phyloP scores from a whole-genome alignment of 768 basidiomycete species.

The Amylocystis lapponica region DNA sequence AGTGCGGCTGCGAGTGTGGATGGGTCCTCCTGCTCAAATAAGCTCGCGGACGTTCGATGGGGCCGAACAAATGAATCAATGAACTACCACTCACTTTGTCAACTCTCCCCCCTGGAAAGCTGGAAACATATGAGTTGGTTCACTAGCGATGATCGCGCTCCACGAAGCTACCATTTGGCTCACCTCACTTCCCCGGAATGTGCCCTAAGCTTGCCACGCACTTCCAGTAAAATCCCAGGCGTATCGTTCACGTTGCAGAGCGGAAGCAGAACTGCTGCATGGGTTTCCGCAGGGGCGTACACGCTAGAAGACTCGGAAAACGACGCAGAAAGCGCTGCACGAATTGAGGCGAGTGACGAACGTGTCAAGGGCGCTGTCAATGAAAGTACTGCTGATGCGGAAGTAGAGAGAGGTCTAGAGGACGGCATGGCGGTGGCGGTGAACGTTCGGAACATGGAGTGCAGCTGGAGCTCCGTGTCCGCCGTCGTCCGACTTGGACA shows the following conservation, averaged over 20 bases:
- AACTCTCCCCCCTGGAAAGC: conserved; percentile 71
- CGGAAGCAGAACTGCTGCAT: conserved; percentile 72
- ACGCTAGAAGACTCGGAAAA: conserved; percentile 11
- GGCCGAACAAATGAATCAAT: conserved; percentile 5
- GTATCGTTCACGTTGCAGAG: conserved; percentile 66
- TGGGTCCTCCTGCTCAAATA: too few relatives aligned
- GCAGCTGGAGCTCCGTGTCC: too few relatives aligned
- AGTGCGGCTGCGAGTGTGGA: conserved; percentile 55
- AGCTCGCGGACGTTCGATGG: too few relatives aligned
- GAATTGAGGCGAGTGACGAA: conserved; percentile 27
- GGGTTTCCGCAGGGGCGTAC: conserved; percentile 26
- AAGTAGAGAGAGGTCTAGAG: conserved; percentile 21
- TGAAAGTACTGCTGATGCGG: too few relatives aligned
- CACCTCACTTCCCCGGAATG: conserved; percentile 86
- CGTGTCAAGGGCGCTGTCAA: conserved; percentile 33
- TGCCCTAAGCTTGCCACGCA: conserved; percentile 55
- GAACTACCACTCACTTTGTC: conserved; percentile 43
- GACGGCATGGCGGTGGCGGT: conserved; percentile 11
- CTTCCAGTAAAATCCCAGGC: conserved; percentile 68
- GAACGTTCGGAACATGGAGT: conserved; percentile 20
- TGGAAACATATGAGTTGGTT: too few relatives aligned
- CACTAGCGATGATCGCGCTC: too few relatives aligned
- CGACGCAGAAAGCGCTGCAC: conserved; percentile 19
- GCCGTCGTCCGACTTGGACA: too few relatives aligned
- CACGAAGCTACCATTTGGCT: too few relatives aligned